A percentile compares a stretch with the other conserved stretches of the same genome.
phyloP scores from a whole-genome alignment of 163 green algal species.

The Volvox carteri region DNA sequence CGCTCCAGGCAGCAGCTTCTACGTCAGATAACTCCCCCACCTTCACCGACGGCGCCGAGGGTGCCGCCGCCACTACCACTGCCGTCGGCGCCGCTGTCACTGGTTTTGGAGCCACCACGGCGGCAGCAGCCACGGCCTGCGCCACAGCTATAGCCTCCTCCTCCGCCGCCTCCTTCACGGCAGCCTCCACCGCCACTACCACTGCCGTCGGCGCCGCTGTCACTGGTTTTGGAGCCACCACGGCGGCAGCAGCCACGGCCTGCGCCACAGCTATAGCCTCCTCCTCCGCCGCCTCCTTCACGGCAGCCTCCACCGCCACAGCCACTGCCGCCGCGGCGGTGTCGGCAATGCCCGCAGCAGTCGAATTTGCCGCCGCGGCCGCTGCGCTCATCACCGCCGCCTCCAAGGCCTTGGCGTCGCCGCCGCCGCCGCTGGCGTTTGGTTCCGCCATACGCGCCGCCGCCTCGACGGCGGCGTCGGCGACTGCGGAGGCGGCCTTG shows the following conservation, averaged over 20 bases:
- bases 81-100: neutral
- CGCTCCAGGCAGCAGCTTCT: too few relatives aligned
- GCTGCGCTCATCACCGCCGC: neutral
- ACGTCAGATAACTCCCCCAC: too few relatives aligned
- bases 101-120: too few relatives aligned
- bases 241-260: neutral
- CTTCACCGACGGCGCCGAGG: neutral
- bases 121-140: too few relatives aligned
- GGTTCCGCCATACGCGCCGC: neutral
- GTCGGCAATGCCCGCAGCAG: neutral
- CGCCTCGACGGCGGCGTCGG: conserved; percentile 23
- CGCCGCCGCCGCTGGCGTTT: neutral
- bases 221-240: neutral
- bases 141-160: too few relatives aligned
- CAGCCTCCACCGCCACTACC: neutral
- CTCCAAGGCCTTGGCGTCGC: neutral
- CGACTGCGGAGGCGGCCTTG: conserved; percentile 12
- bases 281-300: neutral
- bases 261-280: neutral
- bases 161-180: neutral
- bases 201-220: neutral
- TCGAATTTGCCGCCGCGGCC: neutral
- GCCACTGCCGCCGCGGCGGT: neutral
- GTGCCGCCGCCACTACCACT: neutral
- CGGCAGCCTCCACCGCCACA: conserved; percentile 7